Conservation (phyloP, 2,329 filamentous ascomycete genomes). For the Truncatella angustata region DNA sequence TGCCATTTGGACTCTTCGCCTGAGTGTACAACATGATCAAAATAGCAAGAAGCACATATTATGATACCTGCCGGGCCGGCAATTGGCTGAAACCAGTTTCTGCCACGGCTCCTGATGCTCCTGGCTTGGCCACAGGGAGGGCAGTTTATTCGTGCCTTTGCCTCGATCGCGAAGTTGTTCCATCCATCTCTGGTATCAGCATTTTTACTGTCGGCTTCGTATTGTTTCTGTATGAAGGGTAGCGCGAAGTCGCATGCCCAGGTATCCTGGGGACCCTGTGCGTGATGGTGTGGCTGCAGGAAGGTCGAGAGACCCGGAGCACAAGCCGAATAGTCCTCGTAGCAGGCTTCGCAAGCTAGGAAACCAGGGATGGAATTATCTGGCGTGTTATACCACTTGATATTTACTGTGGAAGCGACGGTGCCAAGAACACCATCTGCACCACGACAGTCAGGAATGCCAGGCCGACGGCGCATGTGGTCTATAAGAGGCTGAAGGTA, state of each 20-base stretch:
- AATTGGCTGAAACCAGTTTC: slow-evolving; percentile 32
- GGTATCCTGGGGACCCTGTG: not conserved
- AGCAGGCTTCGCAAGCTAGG: slow-evolving; percentile 20
- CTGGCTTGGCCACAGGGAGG: slow-evolving; percentile 25
- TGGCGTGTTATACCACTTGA: slow-evolving; percentile 18
- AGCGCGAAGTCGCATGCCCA: slow-evolving; percentile 32
- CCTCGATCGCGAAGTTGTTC: slow-evolving; percentile 30
- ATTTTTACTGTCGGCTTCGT: slow-evolving; percentile 20
- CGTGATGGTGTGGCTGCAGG: not conserved
- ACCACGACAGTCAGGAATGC: slow-evolving; percentile 20
- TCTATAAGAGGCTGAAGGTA: slow-evolving; percentile 21
- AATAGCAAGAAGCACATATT: slow-evolving; percentile 36
- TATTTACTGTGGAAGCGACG: not conserved
- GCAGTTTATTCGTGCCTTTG: slow-evolving; percentile 23
- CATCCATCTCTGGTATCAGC: slow-evolving; percentile 22
- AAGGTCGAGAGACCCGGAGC: slow-evolving; percentile 8
- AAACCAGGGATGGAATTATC: slow-evolving; percentile 16
- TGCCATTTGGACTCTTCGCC: slow-evolving; percentile 25
- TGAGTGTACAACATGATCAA: slow-evolving; percentile 32
- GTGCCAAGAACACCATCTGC: slow-evolving; percentile 15
- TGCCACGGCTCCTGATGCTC: slow-evolving; percentile 18
- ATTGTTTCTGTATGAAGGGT: slow-evolving; percentile 28
- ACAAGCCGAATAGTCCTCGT: slow-evolving; percentile 18
- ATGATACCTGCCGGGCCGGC: slow-evolving; percentile 23
- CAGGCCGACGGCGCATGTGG: slow-evolving; percentile 26